Base-by-base conservation (phyloP, 495 filamentous ascomycete species). In the Barbatosphaeria neglecta region DNA sequence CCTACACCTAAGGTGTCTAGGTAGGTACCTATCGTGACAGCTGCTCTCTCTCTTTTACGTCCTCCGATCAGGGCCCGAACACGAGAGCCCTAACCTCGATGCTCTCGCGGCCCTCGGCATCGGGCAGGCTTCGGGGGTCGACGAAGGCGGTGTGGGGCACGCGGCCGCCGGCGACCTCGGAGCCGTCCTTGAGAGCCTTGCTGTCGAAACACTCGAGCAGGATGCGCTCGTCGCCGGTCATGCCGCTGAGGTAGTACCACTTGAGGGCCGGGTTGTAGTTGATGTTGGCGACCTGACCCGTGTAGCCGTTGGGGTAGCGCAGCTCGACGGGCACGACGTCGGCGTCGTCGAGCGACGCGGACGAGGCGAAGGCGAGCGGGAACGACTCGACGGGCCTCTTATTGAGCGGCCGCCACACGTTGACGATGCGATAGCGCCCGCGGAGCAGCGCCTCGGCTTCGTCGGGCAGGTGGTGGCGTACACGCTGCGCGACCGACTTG, bases 31-130 rank as follows among this genome's bases (percentile, higher is more conserved):
- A n/a, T 35, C 31, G 3, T 35, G 2, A 3, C 31, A 35, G 6
- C 31, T 15, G 6, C 31, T n/a, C 1, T 2, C 9, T 8, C 27
- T 10, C 9, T 2, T 13, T 31, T 8, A 1, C 6, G 2, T 1
- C 16, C 31, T 4, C 24, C 20, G 9, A 19, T 69, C 52, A 85
- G 17, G 65, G 62, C 0, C 86, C 86, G 74, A 93, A 90, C 10
- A 94, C 80, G 63, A 94, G 69, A 16, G 87, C 83, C 58, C 86
- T 72, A 16, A 94, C 84, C 62, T 93, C 87, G 62, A 95, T 90
- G 61, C 87, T 93, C 73, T 92, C 84, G 58, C 82, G 70, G 16
- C 64, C 65, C 55, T 71, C 71, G 13, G 72, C 80, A 20, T 73
- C 82, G 24, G 69, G 63, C 22, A 73, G 70, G 15, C 80, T 84